Base-by-base conservation (phyloP, 495 filamentous ascomycete species). In the Xylaria venustula region DNA sequence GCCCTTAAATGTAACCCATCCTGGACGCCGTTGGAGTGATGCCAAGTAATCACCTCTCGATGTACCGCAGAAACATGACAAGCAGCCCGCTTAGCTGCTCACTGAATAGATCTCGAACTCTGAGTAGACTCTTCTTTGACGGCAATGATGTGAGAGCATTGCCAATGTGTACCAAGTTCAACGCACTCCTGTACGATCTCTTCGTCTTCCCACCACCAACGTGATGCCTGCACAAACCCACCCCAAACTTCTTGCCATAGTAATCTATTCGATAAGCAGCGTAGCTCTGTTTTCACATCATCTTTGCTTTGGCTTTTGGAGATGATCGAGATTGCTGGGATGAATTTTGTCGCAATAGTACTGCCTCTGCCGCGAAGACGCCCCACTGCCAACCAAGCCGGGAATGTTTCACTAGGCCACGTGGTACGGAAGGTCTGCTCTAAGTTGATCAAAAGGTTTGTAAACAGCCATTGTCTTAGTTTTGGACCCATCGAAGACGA, bases 141-240 rank as follows among this genome's bases (percentile, higher is more conserved):
- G 1, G 73, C 80, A 48, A 79, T 70, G 48, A 83, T 74, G 45
- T 77, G 55, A 30, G 64, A 70, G 56, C 73, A 81, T 60, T 82
- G 77, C 74, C 77, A 83, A 30, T 70, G 69, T 0, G 81, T 83
- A 2, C 77, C 74, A 40, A 75, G 64, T 41, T 70, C 60, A 8
- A 72, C 61, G 62, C 81, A 83, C 53, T 83, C 81, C 48, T 75
- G 71, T 1, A 81, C 63, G 37, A 77, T 77, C 7, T 70, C 69
- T 26, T 70, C 65, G 44, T 82, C 77, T 22, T 83, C 77, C 80
- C 80, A 82, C 80, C 81, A 83, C 78, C 80, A 82, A 14, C 54
- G 62, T 23, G 73, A 64, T 20, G 69, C 77, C 40, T 68, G 66
- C 11, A 80, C 79, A 55, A 72, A 79, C 28, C 57, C 59, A 0